Evolutionary conservation across 208 protist species (phyloP).

Genomic region (Lotmaria passim): DNA sequence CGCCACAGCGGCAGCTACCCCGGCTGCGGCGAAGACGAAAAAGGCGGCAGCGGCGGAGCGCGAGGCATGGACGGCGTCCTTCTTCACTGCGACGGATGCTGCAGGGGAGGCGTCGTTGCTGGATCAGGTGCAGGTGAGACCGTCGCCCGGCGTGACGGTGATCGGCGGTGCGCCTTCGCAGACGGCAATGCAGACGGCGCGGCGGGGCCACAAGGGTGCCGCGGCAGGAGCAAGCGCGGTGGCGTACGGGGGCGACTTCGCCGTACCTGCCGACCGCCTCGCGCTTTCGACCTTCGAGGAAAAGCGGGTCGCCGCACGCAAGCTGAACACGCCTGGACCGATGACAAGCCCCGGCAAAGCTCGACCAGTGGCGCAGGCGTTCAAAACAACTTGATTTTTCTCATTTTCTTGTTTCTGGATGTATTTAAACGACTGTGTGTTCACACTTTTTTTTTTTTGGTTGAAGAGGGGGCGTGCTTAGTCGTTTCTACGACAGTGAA

Average conservation of each 20-base stretch:
- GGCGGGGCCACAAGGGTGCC: conserved; percentile 13
- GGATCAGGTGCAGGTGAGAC: conserved; percentile 38
- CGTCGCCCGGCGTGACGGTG: conserved; percentile 38
- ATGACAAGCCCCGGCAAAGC: not conserved
- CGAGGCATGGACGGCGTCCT: conserved; percentile 32
- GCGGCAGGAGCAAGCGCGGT: conserved; percentile 21
- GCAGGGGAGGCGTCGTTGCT: conserved; percentile 29
- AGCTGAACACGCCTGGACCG: conserved; percentile 10
- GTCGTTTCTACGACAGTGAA: too few relatives aligned
- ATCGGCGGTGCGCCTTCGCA: conserved; percentile 1
- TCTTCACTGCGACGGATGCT: conserved; percentile 24
- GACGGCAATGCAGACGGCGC: not conserved
- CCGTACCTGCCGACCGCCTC: conserved; percentile 43
- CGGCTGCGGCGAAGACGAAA: not conserved
- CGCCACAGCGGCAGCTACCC: too few relatives aligned
- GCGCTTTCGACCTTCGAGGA: conserved; percentile 31
- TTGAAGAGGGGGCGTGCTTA: too few relatives aligned
- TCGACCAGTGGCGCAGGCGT: not conserved
- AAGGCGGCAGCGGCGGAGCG: conserved; percentile 15
- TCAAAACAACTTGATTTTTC: conserved; percentile 2
- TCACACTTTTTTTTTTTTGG: not conserved
- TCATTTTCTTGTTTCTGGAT: not conserved
- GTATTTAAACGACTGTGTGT: not conserved
- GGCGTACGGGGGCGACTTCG: conserved; percentile 62
- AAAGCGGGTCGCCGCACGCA: conserved; percentile 16